Evolutionary conservation across 208 protist species (phyloP).

Genomic region (Eutreptiella sp.): DNA sequence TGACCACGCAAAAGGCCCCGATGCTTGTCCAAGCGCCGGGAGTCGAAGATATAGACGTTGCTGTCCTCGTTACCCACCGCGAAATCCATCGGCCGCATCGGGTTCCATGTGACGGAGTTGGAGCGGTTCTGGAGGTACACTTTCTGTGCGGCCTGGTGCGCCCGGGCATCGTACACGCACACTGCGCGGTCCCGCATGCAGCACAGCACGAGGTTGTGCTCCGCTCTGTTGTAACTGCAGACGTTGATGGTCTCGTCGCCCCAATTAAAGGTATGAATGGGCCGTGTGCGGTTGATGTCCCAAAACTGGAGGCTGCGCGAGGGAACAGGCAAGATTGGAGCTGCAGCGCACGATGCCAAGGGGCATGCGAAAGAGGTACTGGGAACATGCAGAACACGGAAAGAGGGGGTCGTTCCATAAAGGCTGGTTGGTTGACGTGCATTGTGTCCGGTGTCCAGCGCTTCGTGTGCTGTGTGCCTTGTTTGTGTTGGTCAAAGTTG

Average conservation of each 20-base stretch:
- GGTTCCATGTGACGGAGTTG: slow-evolving; percentile 91
- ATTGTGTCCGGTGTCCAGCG: too few species aligned
- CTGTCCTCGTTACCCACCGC: slow-evolving; percentile 90
- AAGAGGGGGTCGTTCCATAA: too few species aligned
- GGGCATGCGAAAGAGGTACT: too few species aligned
- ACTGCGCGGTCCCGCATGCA: slow-evolving; percentile 82
- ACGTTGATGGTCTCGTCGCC: slow-evolving; percentile 78
- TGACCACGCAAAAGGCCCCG: slow-evolving; percentile 90
- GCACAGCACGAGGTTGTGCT: slow-evolving; percentile 35
- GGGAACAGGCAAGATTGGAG: too few species aligned
- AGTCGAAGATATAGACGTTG: slow-evolving; percentile 96
- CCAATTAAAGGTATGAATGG: slow-evolving; percentile 86
- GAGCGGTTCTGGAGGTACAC: slow-evolving; percentile 83
- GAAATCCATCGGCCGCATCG: slow-evolving; percentile 95
- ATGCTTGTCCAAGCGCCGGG: slow-evolving; percentile 81
- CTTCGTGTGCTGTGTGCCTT: too few species aligned
- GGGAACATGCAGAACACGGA: too few species aligned
- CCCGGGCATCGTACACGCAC: slow-evolving; percentile 89
- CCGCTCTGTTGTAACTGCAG: slow-evolving; percentile 75
- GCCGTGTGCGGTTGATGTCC: slow-evolving; percentile 83
- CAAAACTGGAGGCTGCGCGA: slow-evolving; percentile 57
- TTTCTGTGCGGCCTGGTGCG: slow-evolving; percentile 77
- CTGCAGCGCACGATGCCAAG: too few species aligned
- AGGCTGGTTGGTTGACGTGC: too few species aligned
- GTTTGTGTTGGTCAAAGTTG: too few species aligned